phyloP scores from a whole-genome alignment of 2,329 filamentous ascomycete species.

The Aspergillus chevalieri region DNA sequence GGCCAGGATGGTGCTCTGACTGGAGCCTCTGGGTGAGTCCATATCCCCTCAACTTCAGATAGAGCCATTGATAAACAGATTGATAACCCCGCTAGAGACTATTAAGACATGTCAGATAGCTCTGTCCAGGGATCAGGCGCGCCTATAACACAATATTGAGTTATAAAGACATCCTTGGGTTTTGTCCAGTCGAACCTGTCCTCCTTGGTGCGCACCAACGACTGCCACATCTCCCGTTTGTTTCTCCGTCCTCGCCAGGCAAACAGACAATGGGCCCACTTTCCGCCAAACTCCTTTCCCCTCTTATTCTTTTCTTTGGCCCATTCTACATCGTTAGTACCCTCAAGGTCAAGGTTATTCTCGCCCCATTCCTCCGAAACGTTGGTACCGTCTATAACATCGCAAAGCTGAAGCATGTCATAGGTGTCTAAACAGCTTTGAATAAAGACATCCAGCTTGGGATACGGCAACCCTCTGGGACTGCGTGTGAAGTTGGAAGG shows the following conservation, averaged over 20 bases:
- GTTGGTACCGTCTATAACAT: conserved; percentile 25
- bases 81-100: conserved; percentile 6
- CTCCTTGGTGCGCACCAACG: conserved; percentile 20
- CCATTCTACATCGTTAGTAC: conserved; percentile 22
- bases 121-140: conserved; percentile 22
- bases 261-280: conserved; percentile 20
- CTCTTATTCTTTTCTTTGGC: conserved; percentile 19
- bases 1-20: no score
- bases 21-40: no score
- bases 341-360: conserved; percentile 19
- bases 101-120: conserved; percentile 14
- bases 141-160: conserved; percentile 20
- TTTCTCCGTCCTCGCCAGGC: conserved; percentile 17
- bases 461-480: conserved; percentile 23
- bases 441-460: conserved; percentile 21
- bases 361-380: conserved; percentile 24
- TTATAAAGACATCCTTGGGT: conserved; percentile 19
- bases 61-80: conserved; percentile 1
- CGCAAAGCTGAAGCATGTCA: conserved; percentile 20
- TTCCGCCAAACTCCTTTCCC: conserved; percentile 16
- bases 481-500: conserved; percentile 22
- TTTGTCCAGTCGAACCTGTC: conserved; percentile 22
- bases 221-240: conserved; percentile 20
- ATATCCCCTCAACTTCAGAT: conserved; percentile 5
- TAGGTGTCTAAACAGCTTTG: conserved; percentile 23